Percentiles rank a stretch among this genome's conserved stretches.
These are phyloP conservation scores for Microbotryum silenes-acaulis DNA, from an alignment of 1,284 basidiomycete genomes.

Conservation along the genomic window DNA sequence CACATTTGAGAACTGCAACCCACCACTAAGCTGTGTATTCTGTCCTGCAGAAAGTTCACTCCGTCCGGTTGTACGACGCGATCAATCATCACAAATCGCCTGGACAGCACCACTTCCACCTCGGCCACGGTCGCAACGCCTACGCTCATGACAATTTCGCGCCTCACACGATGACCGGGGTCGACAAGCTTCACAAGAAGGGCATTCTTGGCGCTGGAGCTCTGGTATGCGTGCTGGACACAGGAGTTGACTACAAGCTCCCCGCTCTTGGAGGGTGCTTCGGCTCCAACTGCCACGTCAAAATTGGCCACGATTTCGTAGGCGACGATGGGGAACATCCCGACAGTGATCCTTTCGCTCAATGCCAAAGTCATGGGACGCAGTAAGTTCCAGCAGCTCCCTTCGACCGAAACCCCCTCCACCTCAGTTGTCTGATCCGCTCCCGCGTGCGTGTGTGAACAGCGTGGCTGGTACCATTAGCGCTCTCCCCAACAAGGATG, in stretches of 20 bases:
- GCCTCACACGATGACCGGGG: conserved; percentile 50
- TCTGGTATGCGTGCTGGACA: conserved; percentile 27
- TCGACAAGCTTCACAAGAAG: conserved; percentile 46
- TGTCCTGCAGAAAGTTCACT: too few species aligned
- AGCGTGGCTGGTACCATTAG: conserved; percentile 29
- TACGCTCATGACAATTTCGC: conserved; percentile 50
- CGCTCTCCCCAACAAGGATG: conserved; percentile 30
- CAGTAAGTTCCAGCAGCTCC: too few species aligned
- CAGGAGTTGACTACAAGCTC: conserved; percentile 37
- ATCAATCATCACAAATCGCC: too few species aligned
- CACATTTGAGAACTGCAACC: too few species aligned
- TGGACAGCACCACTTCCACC: too few species aligned
- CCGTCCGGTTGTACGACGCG: too few species aligned
- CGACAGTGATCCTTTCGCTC: too few species aligned
- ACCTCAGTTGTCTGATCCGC: too few species aligned
- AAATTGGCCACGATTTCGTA: conserved; percentile 53
- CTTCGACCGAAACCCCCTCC: too few species aligned
- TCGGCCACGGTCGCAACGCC: not conserved
- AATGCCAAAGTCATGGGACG: too few species aligned
- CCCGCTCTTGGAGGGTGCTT: conserved; percentile 57
- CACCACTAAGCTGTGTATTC: too few species aligned
- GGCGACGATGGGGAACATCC: conserved; percentile 13
- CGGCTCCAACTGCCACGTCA: conserved; percentile 54
- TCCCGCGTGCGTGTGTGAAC: too few species aligned
- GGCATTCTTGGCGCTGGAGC: conserved; percentile 24